A percentile compares a stretch with the other conserved stretches of the same genome.
Conservation (phyloP, 768 basidiomycete genomes). For the Stropharia rugosoannulata region DNA sequence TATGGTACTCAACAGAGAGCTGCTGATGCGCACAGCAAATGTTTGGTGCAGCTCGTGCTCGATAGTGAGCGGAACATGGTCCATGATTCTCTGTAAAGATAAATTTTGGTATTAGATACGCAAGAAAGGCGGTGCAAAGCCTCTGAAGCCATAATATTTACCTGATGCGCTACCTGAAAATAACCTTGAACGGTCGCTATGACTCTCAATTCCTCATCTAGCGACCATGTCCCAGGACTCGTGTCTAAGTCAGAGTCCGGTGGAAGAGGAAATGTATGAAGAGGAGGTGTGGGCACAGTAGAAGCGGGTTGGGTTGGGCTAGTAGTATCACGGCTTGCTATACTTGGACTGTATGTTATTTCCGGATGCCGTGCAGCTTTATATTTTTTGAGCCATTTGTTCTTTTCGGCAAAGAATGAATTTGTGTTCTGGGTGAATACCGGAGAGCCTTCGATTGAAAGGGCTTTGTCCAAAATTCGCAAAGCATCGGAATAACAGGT, state of each 20-base stretch:
- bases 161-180: conserved; percentile 55
- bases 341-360: no score
- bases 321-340: no score
- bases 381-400: conserved; percentile 18
- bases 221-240: conserved; percentile 32
- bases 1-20: conserved; percentile 31
- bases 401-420: conserved; percentile 13
- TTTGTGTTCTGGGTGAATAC: conserved; percentile 33
- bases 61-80: conserved; percentile 50
- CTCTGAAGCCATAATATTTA: conserved; percentile 14
- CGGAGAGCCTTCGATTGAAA: conserved; percentile 37
- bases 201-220: conserved; percentile 43
- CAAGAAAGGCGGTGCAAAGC: no score
- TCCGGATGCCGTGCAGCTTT: neutral
- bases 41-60: conserved; percentile 45
- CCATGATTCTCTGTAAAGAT: conserved; percentile 48
- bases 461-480: conserved; percentile 26
- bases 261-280: conserved; percentile 54
- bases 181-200: conserved; percentile 59
- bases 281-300: no score
- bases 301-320: no score
- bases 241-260: conserved; percentile 38
- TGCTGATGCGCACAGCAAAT: conserved; percentile 23
- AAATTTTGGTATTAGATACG: no score
- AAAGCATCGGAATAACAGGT: conserved; percentile 21